Evolutionary conservation across 2,329 filamentous ascomycete genomes (phyloP), one percentile per base, ranked within the genome.

Genomic region (Dothideomycetidae sp.): DNA sequence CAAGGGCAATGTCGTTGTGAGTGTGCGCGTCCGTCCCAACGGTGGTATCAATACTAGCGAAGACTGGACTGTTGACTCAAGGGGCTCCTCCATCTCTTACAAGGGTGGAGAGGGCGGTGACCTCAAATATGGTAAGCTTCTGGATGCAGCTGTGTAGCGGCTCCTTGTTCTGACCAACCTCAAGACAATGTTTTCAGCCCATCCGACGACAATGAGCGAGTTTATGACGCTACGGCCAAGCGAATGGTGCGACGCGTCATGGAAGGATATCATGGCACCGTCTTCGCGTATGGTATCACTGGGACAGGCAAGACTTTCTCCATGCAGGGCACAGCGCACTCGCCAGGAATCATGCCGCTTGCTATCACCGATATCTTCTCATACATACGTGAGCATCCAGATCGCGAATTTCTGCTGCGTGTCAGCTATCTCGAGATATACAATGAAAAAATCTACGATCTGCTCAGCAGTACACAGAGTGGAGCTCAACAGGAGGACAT

Each of bases 391-490:
- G 90, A 98, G 61, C 96, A 90, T 1, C 90, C 90, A 0, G 83
- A 85, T 23, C 73, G 90, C 42, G 90, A 98, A 54, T 98, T 98
- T 48, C 62, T 98, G 40, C 70, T 98, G 40, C 79, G 90, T 44
- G 90, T 98, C 54, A 96, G 88, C 66, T 98, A 98, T 55, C 68
- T 98, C 44, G 90, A 98, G 62, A 98, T 98, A 43, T 98, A 98
- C 63, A 98, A 98, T 52, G 90, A 98, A 56, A 92, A 75, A 59
- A 96, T 98, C 41, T 82, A 94, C 54, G 90, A 98, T 59, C 65
- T 98, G 34, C 67, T 98, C 31, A 88, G 80, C 46, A 78, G 84
- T 56, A 70, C 47, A 33, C 48, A 83, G 1, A 68, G 71, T 1
- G 69, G 68, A 16, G 59, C 56, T 10, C 75, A 71, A 13, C 68